phyloP scores from a whole-genome alignment of 345 rosid species.

The Iberis pinnata region DNA sequence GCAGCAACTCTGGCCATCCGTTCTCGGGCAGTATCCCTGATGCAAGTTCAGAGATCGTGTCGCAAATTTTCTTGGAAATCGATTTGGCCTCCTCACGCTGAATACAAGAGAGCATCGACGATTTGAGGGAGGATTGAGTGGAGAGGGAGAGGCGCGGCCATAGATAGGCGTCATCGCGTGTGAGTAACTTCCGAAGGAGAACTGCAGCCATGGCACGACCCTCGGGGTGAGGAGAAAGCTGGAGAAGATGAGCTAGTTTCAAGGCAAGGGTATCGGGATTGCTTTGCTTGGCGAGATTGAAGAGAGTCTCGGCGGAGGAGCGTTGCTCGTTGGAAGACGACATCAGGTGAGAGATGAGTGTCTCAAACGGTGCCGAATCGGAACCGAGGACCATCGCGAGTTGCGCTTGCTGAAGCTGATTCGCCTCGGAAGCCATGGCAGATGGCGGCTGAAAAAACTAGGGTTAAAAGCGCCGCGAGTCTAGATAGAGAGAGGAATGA shows the following conservation, averaged over 20 bases:
- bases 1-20: slow-evolving; percentile 95
- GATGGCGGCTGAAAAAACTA: slow-evolving; percentile 32
- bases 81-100: slow-evolving; percentile 74
- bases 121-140: slow-evolving; percentile 77
- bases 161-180: slow-evolving; percentile 79
- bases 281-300: slow-evolving; percentile 84
- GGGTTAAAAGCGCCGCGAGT: slow-evolving; percentile 30
- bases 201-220: slow-evolving; percentile 92
- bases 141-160: slow-evolving; percentile 71
- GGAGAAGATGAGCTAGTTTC: slow-evolving; percentile 79
- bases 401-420: slow-evolving; percentile 74
- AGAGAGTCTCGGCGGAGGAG: slow-evolving; percentile 75
- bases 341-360: slow-evolving; percentile 81
- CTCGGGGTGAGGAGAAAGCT: slow-evolving; percentile 63
- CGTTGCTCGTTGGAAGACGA: slow-evolving; percentile 91
- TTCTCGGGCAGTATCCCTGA: slow-evolving; percentile 73
- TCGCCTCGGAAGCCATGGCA: slow-evolving; percentile 67
- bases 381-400: slow-evolving; percentile 75
- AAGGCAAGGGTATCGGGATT: slow-evolving; percentile 79
- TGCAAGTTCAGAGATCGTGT: slow-evolving; percentile 92
- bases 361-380: slow-evolving; percentile 78
- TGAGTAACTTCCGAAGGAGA: slow-evolving; percentile 86
- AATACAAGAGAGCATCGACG: slow-evolving; percentile 57
- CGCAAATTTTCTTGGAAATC: slow-evolving; percentile 81
- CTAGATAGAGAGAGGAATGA: slow-evolving; percentile 23